These are phyloP conservation scores for Euphorbia tirucalli DNA, from an alignment of 345 rosid species.

Conservation along the genomic window DNA sequence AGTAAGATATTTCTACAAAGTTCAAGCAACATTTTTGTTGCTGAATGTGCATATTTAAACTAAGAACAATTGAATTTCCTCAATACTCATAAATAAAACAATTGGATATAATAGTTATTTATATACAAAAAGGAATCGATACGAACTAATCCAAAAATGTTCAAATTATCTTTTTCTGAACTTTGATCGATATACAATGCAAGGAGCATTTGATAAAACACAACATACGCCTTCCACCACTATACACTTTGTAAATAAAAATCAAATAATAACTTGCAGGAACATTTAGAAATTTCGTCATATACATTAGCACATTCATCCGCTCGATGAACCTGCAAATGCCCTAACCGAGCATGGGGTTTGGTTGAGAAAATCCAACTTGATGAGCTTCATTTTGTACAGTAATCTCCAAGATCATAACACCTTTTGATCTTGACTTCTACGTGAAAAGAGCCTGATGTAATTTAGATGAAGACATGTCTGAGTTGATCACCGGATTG, in stretches of 20 bases:
- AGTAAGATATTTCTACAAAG: too few species aligned
- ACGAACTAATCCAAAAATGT: not conserved
- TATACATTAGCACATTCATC: not conserved
- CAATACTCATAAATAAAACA: not conserved
- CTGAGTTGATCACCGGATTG: slow-evolving; percentile 52
- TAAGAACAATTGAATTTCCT: not conserved
- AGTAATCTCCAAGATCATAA: not conserved
- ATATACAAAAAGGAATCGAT: slow-evolving; percentile 22
- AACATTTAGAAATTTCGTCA: not conserved
- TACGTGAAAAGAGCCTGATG: not conserved
- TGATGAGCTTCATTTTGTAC: slow-evolving; percentile 3
- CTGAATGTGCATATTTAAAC: too few species aligned
- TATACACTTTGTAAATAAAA: slow-evolving; percentile 25
- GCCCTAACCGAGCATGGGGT: not conserved
- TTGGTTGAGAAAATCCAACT: slow-evolving; percentile 8
- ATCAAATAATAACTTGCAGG: not conserved
- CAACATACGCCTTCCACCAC: slow-evolving; percentile 20
- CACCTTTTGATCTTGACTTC: not conserved
- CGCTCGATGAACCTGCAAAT: not conserved
- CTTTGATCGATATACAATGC: slow-evolving; percentile 26
- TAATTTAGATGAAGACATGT: not conserved
- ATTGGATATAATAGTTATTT: not conserved
- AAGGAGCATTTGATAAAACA: slow-evolving; percentile 15
- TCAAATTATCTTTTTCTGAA: not conserved
- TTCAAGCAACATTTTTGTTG: too few species aligned